Percentiles rank a stretch among this genome's conserved stretches.
These are phyloP conservation scores for Aspergillus ochraceus DNA, from an alignment of 2,329 filamentous ascomycete species.

Conservation along the genomic window DNA sequence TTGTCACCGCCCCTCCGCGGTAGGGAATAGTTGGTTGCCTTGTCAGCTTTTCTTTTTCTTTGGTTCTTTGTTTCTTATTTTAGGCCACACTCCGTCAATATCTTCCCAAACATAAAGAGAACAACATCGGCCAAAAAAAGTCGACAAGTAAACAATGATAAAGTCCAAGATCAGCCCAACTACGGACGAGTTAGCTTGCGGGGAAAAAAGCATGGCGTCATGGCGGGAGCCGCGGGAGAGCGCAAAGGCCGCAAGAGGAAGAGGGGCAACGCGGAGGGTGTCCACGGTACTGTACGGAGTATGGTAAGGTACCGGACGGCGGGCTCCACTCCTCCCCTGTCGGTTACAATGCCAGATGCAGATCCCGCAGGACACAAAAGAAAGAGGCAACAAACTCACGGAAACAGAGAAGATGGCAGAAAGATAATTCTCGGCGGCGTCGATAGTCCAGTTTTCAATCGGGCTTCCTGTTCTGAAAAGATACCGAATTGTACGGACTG, in stretches of 20 bases:
- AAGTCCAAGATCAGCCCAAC: too few species aligned
- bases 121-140: neutral
- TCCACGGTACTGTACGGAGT: conserved; percentile 11
- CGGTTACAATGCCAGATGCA: neutral
- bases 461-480: too few species aligned
- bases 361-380: neutral
- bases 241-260: too few species aligned
- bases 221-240: conserved; percentile 9
- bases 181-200: conserved; percentile 13
- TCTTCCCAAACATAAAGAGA: neutral
- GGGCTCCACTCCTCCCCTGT: conserved; percentile 2
- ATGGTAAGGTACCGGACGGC: conserved; percentile 10
- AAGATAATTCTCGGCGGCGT: too few species aligned
- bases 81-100: neutral
- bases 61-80: conserved; percentile 1
- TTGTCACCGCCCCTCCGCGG: neutral
- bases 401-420: too few species aligned
- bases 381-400: too few species aligned
- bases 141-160: neutral
- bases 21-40: neutral
- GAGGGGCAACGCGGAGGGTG: conserved; percentile 4
- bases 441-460: too few species aligned
- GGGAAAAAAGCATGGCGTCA: conserved; percentile 23
- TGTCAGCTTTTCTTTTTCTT: neutral
- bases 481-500: neutral